phyloP scores from a whole-genome alignment of 345 rosid species.

The Ceriops tagal region DNA sequence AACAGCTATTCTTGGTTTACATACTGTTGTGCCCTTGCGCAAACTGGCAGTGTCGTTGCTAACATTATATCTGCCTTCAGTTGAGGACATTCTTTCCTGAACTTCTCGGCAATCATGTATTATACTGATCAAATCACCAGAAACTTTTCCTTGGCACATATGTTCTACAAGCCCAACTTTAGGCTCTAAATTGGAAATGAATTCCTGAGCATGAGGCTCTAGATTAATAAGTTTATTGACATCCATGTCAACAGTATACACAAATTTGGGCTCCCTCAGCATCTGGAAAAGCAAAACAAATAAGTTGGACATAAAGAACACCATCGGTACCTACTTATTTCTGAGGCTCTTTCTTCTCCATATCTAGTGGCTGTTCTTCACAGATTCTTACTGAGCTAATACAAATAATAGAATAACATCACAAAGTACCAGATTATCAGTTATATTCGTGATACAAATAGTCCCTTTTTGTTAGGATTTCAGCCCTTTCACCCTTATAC shows the following conservation, averaged over 20 bases:
- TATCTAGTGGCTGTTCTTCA: background rate
- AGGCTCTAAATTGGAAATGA: slow-evolving; percentile 66
- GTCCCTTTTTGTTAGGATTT: too few species aligned
- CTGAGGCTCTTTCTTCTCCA: slow-evolving; percentile 1
- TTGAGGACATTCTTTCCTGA: slow-evolving; percentile 13
- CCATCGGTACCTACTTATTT: background rate
- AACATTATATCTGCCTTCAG: slow-evolving; percentile 19
- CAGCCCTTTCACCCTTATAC: too few species aligned
- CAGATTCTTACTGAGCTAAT: background rate
- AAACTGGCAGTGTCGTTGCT: slow-evolving; percentile 21
- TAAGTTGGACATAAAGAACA: background rate
- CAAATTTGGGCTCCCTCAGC: slow-evolving; percentile 82
- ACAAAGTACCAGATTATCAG: too few species aligned
- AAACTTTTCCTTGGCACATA: slow-evolving; percentile 36
- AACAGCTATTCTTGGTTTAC: slow-evolving; percentile 62
- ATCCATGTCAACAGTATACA: slow-evolving; percentile 85
- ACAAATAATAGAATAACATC: too few species aligned
- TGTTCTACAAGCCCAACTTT: slow-evolving; percentile 71
- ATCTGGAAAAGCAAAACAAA: slow-evolving; percentile 39
- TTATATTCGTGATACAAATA: too few species aligned
- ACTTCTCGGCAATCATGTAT: slow-evolving; percentile 41
- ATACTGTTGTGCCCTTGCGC: slow-evolving; percentile 24
- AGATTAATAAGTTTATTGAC: slow-evolving; percentile 61
- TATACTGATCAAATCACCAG: slow-evolving; percentile 55
- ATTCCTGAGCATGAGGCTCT: slow-evolving; percentile 84